A percentile compares a stretch with the other conserved stretches of the same genome.
Evolutionary conservation across 306 rosid genomes (phyloP).

Genomic region (Lithocarpus polystachyus): DNA sequence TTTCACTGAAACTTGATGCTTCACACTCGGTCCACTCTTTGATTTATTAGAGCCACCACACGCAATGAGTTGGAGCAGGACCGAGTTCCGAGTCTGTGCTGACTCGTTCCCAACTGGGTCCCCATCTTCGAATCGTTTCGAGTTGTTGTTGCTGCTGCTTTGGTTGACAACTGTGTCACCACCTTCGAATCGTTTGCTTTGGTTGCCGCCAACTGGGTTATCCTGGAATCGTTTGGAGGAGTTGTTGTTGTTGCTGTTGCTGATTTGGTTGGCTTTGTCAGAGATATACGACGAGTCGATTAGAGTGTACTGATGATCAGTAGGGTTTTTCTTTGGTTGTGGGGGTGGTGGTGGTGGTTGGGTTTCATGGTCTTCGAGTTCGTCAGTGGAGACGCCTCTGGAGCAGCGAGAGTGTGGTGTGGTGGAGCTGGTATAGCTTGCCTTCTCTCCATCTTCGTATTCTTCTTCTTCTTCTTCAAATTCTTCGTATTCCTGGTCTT

Average conservation of each 20-base stretch:
- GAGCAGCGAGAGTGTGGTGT: slow-evolving; percentile 81
- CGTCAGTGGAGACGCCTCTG: slow-evolving; percentile 74
- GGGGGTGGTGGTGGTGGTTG: background rate
- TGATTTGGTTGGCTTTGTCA: background rate
- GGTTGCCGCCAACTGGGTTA: too few relatives aligned
- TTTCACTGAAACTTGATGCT: slow-evolving; percentile 25
- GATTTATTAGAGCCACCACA: slow-evolving; percentile 69
- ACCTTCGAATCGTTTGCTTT: slow-evolving; percentile 16
- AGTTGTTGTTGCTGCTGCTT: background rate
- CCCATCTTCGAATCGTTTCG: slow-evolving; percentile 18
- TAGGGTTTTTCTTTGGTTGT: background rate
- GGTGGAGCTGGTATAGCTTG: slow-evolving; percentile 58
- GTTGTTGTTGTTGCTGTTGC: background rate
- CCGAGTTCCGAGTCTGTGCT: slow-evolving; percentile 48
- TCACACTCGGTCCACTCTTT: slow-evolving; percentile 21
- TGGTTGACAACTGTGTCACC: slow-evolving; percentile 2
- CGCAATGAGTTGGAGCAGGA: slow-evolving; percentile 70
- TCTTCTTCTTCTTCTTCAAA: slow-evolving; percentile 40
- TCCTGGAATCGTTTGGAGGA: too few relatives aligned
- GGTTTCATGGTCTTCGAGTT: slow-evolving; percentile 34
- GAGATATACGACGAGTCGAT: background rate
- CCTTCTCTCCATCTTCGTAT: slow-evolving; percentile 58
- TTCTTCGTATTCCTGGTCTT: slow-evolving; percentile 36
- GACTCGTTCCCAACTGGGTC: slow-evolving; percentile 13
- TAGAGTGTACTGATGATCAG: background rate